phyloP scores from a whole-genome alignment of 805 yeast genomes.

The Metschnikowia vanudenii region DNA sequence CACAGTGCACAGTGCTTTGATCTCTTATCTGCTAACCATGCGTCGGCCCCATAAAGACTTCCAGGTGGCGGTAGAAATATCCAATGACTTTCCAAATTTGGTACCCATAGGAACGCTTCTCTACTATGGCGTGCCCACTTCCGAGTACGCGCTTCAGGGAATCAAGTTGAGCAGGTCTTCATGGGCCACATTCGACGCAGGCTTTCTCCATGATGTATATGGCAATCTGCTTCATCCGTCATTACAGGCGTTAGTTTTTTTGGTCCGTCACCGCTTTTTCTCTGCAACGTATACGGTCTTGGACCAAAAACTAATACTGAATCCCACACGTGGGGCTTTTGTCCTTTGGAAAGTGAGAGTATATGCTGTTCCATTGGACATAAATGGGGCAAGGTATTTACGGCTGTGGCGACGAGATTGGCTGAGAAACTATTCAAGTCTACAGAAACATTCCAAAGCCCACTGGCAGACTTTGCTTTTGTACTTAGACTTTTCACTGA shows the following conservation, averaged over 20 bases:
- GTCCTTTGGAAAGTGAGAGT: constrained; percentile 39
- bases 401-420: constrained; percentile 28
- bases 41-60: background rate
- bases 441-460: constrained; percentile 25
- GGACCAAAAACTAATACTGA: background rate
- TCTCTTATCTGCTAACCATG: background rate
- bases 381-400: constrained; percentile 31
- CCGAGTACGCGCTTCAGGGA: constrained; percentile 34
- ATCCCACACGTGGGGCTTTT: background rate
- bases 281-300: constrained; percentile 43
- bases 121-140: constrained; percentile 42
- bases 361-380: constrained; percentile 49
- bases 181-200: constrained; percentile 60
- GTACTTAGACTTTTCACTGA: constrained; percentile 42
- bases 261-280: constrained; percentile 40
- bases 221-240: constrained; percentile 21
- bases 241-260: constrained; percentile 41
- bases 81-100: constrained; percentile 41
- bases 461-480: constrained; percentile 38
- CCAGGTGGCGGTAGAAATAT: constrained; percentile 20
- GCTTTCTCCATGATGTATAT: constrained; percentile 25
- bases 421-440: constrained; percentile 21
- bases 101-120: constrained; percentile 51
- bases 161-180: constrained; percentile 28
- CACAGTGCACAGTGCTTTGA: background rate